These are phyloP conservation scores for Zizania latifolia DNA, from an alignment of 176 grass and related monocot genomes.

Conservation along the genomic window DNA sequence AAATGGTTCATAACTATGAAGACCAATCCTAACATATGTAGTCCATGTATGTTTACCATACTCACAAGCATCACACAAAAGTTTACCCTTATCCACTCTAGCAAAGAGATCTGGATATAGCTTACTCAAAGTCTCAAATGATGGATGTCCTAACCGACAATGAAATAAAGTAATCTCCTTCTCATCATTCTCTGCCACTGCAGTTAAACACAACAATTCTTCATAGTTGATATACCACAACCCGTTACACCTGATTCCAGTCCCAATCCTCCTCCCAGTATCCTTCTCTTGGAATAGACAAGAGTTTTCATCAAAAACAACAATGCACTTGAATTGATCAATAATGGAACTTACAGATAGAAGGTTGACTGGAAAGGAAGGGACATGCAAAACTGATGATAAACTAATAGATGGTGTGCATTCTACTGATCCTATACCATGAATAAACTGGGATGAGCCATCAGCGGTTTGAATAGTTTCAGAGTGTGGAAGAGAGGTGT, in stretches of 20 bases:
- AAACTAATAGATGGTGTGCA: background rate
- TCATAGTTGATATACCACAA: background rate
- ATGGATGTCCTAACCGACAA: too few relatives aligned
- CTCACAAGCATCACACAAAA: too few relatives aligned
- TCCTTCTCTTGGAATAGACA: background rate
- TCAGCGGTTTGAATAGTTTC: background rate
- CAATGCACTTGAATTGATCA: too few relatives aligned
- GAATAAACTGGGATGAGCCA: background rate
- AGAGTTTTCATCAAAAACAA: background rate
- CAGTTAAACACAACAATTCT: background rate
- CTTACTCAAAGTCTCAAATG: too few relatives aligned
- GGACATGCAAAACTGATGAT: background rate
- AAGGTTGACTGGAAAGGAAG: background rate
- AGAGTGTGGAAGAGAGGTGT: background rate
- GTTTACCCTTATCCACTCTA: too few relatives aligned
- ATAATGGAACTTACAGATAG: background rate
- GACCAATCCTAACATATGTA: too few relatives aligned
- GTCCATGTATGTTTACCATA: too few relatives aligned
- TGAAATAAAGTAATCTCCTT: too few relatives aligned
- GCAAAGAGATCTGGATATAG: too few relatives aligned
- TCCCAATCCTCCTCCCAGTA: background rate
- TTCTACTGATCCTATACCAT: background rate
- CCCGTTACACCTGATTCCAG: background rate
- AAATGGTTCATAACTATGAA: background rate
- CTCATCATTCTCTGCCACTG: too few relatives aligned